These are phyloP conservation scores for Pistacia integerrima DNA, from an alignment of 345 rosid genomes.

Conservation along the genomic window DNA sequence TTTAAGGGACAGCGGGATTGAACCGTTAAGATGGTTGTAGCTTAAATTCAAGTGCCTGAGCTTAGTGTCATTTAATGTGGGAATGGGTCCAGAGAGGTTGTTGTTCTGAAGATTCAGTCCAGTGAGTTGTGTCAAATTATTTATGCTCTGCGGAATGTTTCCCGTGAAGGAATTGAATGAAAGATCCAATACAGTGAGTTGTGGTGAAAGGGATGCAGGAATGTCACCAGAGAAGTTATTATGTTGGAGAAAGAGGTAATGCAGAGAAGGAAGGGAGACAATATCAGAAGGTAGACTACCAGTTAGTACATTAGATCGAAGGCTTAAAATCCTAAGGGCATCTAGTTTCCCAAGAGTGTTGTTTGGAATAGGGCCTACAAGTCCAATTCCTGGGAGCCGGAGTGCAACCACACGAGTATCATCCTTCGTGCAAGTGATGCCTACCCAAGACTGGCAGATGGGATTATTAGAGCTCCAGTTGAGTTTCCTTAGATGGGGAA, in stretches of 20 bases:
- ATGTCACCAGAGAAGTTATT: slow-evolving; percentile 76
- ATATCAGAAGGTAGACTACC: slow-evolving; percentile 81
- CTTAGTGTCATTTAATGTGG: slow-evolving; percentile 41
- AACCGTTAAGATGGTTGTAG: slow-evolving; percentile 71
- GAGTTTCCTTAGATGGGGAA: slow-evolving; percentile 59
- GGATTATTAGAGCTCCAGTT: slow-evolving; percentile 60
- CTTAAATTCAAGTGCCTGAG: slow-evolving; percentile 68
- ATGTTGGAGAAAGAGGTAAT: slow-evolving; percentile 65
- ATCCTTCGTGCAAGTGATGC: slow-evolving; percentile 53
- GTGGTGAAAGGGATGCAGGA: slow-evolving; percentile 49
- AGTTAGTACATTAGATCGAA: slow-evolving; percentile 64
- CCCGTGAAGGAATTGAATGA: slow-evolving; percentile 68
- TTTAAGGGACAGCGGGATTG: slow-evolving; percentile 62
- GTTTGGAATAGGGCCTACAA: slow-evolving; percentile 62
- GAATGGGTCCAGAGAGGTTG: slow-evolving; percentile 60
- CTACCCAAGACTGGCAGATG: slow-evolving; percentile 72
- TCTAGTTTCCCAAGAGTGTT: slow-evolving; percentile 75
- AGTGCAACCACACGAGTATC: slow-evolving; percentile 50
- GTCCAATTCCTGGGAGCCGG: slow-evolving; percentile 78
- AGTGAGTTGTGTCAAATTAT: slow-evolving; percentile 51
- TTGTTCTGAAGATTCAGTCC: slow-evolving; percentile 61
- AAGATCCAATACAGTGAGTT: slow-evolving; percentile 58
- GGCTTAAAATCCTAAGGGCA: slow-evolving; percentile 58
- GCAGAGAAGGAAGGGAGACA: slow-evolving; percentile 56
- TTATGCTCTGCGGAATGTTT: slow-evolving; percentile 47